phyloP scores from a whole-genome alignment of 805 yeast species.

The Wickerhamiella kurtzmanii region DNA sequence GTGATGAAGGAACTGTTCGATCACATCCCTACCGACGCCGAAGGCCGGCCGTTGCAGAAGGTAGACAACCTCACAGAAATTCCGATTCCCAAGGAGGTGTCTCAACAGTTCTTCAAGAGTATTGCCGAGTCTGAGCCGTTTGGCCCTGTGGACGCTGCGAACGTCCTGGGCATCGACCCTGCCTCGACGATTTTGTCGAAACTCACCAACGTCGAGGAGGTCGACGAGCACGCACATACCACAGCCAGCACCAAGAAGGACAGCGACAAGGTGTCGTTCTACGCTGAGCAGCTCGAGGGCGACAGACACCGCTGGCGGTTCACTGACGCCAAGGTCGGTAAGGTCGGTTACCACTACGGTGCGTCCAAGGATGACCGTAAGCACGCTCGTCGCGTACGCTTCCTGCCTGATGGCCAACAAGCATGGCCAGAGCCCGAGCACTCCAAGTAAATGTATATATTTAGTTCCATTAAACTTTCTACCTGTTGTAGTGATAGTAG shows the following conservation, averaged over 20 bases:
- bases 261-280: slow-evolving; percentile 28
- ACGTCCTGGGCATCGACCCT: slow-evolving; percentile 70
- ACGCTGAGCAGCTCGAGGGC: slow-evolving; percentile 50
- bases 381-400: slow-evolving; percentile 46
- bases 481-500: not conserved
- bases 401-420: slow-evolving; percentile 17
- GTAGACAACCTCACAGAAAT: slow-evolving; percentile 84
- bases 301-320: slow-evolving; percentile 65
- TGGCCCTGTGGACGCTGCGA: slow-evolving; percentile 92
- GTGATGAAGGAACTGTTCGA: slow-evolving; percentile 76
- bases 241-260: slow-evolving; percentile 19
- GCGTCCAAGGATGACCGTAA: slow-evolving; percentile 77
- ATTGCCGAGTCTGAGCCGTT: slow-evolving; percentile 92
- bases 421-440: slow-evolving; percentile 19
- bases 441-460: slow-evolving; percentile 5
- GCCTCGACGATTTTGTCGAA: slow-evolving; percentile 65
- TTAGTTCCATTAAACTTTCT: not conserved
- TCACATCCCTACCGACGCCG: slow-evolving; percentile 23
- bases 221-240: slow-evolving; percentile 23
- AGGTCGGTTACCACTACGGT: slow-evolving; percentile 87
- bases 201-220: slow-evolving; percentile 27
- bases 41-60: slow-evolving; percentile 21
- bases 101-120: slow-evolving; percentile 69
- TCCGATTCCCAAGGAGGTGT: slow-evolving; percentile 75
- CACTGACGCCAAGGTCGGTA: slow-evolving; percentile 64